phyloP scores from a whole-genome alignment of 164 flowering plant species.

The Buxus sempervirens region DNA sequence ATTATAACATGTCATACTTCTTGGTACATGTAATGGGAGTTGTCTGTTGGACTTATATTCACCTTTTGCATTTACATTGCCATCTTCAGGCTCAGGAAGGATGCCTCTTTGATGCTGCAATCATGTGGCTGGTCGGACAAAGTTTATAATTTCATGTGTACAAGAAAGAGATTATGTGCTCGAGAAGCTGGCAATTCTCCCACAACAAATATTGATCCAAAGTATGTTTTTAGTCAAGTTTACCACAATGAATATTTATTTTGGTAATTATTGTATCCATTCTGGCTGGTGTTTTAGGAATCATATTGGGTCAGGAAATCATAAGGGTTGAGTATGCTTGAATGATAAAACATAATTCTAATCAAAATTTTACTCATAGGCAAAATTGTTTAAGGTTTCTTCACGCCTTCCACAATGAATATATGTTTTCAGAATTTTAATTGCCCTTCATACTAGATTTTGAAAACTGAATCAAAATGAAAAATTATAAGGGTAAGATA shows the following conservation, averaged over 20 bases:
- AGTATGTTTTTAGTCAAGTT: conserved; percentile 42
- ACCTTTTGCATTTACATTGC: not conserved
- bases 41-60: not conserved
- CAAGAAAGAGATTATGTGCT: conserved; percentile 46
- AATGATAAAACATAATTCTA: too few species aligned
- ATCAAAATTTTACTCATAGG: too few species aligned
- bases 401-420: too few species aligned
- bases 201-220: conserved; percentile 28
- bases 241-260: not conserved
- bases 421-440: too few species aligned
- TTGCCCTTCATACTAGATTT: too few species aligned
- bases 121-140: conserved; percentile 76
- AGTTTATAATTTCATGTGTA: conserved; percentile 58
- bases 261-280: not conserved
- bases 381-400: too few species aligned
- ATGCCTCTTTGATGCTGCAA: conserved; percentile 46
- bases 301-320: too few species aligned
- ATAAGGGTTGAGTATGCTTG: too few species aligned
- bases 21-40: not conserved
- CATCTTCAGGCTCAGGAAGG: conserved; percentile 52
- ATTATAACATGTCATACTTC: too few species aligned
- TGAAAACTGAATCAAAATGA: too few species aligned
- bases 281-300: not conserved
- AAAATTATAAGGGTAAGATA: too few species aligned
- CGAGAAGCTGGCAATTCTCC: conserved; percentile 24